Base-by-base conservation (phyloP, 2,329 filamentous ascomycete species). In the Didymosphaeria variabile region DNA sequence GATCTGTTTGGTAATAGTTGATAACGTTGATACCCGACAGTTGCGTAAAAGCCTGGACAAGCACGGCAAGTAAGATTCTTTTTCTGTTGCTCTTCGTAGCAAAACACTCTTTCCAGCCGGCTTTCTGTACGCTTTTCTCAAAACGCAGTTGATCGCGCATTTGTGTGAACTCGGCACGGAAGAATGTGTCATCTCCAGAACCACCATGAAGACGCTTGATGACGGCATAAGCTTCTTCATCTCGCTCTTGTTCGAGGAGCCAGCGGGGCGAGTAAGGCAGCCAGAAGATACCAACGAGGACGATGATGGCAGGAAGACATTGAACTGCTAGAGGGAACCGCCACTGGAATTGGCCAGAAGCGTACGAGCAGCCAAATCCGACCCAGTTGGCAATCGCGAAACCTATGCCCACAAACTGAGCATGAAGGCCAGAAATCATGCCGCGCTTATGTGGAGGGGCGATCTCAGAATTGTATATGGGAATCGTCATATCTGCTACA, bases 401-500 rank as follows among this genome's bases (percentile, higher is more conserved):
- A 45, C 52, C 58, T 19, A 60, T 50, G 23, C 57, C 57, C 26
- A 59, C 57, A 19, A 61, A 61, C 40, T 61, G 54, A 3, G 59
- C 54, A 50, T 61, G 55, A 31, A 61, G 59, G 15, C 61, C 61
- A 10, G 59, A 52, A 15, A 64, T 59, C 45, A 78, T 71, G 17
- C 88, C 88, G 61, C 88, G 84, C 67, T 80, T 80, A 45, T 72
- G 71, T 2, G 83, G 81, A 46, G 84, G 84, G 9, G 88, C 85
- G 42, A 90, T 82, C 72, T 90, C 88, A 26, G 86, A 84, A 29
- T 89, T 84, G 70, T 90, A 90, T 21, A 90, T 87, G 10, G 87
- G 86, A 4, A 88, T 62, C 5, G 59, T 61, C 59, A 61, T 61
- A 23, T 58, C 55, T 58, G 84, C 9, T 12, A 77, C 53, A 82